Base-by-base conservation (phyloP, 768 basidiomycete genomes). In the Tephrocybe sp. region DNA sequence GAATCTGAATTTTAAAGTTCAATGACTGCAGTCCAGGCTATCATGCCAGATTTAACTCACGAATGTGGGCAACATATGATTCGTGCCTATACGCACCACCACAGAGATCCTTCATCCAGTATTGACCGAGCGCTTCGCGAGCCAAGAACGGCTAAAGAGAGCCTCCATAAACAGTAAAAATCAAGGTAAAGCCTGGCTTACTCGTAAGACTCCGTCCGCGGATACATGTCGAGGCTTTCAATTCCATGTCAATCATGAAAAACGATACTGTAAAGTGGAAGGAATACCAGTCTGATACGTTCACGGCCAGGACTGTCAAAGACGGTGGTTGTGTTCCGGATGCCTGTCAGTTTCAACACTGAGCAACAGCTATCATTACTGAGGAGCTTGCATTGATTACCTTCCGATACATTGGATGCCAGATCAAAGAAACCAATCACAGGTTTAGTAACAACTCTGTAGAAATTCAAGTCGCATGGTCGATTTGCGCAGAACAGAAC, bases 311-410 rank as follows among this genome's bases (percentile, higher is more conserved):
- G 88, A 55, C 84, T 90, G 65, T 98, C 97, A 55, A 98, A 99
- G 2, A 98, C 96, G 2, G 94, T 98, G 0, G 97, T 98, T 0
- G 97, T 99, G 62, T 99, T 99, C 39, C 97, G 85, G 56, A 99
- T 96, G 23, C 96, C 92, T 93, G 52, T 28, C 5, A 39, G 34
- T 26, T 24, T 28, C 1, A 11, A 36, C 41, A 17, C 23, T 51
- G 12, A 55, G 28, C 12, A 21, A 42, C 9, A 34, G 14, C 9
- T 26, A 11, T 10, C 23, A 48, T 15, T 44, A 36, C 11, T 9
- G 34, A 18, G 4, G 7, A 25, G 33, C 28, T 39, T 7, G 40
- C 37, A 18, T 47, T 39, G 58, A 30, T 38, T 54, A 88, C 90
- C 96, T 79, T 97, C 96, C 21, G 90, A 86, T 18, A 98, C 84